Percentiles rank a stretch among this genome's conserved stretches.
These are phyloP conservation scores for Trypanosoma platydactyli DNA, from an alignment of 208 protist species.

Conservation along the genomic window DNA sequence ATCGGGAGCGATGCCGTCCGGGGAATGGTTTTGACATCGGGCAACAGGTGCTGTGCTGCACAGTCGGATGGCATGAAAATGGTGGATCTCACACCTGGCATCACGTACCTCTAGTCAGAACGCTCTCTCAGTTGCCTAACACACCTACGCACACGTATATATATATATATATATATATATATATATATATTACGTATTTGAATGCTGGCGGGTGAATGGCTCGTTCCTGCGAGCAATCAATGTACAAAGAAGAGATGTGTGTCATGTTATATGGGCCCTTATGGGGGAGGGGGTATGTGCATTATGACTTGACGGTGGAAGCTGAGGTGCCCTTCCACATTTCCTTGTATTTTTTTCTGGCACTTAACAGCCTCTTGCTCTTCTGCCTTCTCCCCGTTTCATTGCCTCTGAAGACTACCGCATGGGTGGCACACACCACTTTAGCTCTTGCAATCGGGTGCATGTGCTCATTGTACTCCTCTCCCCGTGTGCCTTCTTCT, in stretches of 20 bases:
- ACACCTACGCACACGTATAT: not conserved
- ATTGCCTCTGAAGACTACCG: no score
- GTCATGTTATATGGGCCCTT: no score
- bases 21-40: conserved; percentile 32
- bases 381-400: no score
- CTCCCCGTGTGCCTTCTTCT: not conserved
- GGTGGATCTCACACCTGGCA: conserved; percentile 45
- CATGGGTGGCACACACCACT: no score
- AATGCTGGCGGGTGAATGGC: not conserved
- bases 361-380: no score
- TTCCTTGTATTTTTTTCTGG: not conserved
- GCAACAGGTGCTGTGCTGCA: conserved; percentile 42
- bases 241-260: conserved; percentile 5
- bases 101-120: conserved; percentile 38
- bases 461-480: not conserved
- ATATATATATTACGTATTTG: not conserved
- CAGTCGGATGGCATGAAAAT: conserved; percentile 43
- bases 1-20: conserved; percentile 38
- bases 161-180: conserved; percentile 1
- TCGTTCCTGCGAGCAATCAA: not conserved
- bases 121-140: not conserved
- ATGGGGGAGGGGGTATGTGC: no score
- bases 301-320: not conserved
- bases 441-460: not conserved
- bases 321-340: not conserved